These are phyloP conservation scores for Starmerella cellae DNA, from an alignment of 805 yeast genomes.

Conservation along the genomic window DNA sequence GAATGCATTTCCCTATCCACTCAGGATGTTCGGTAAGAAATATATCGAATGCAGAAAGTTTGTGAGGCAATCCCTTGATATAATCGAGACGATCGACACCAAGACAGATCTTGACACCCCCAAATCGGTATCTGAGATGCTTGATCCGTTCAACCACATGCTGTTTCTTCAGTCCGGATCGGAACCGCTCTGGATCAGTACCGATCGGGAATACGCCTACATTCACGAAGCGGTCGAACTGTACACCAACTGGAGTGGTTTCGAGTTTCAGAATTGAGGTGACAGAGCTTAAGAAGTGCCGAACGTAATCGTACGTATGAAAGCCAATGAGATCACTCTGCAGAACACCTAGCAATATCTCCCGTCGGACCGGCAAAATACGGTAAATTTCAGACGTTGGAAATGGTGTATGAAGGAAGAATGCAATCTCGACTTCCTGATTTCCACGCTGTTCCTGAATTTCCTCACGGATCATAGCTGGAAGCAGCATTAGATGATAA, in stretches of 20 bases:
- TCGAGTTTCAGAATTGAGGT: conserved; percentile 68
- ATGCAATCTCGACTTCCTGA: conserved; percentile 65
- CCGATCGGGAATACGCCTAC: conserved; percentile 99
- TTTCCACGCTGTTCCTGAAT: conserved; percentile 32
- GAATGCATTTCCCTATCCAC: conserved; percentile 93
- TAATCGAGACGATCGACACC: conserved; percentile 96
- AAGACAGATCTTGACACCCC: conserved; percentile 72
- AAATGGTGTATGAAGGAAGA: conserved; percentile 94
- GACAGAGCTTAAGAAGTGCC: conserved; percentile 87
- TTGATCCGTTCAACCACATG: conserved; percentile 53
- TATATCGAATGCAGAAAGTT: conserved; percentile 88
- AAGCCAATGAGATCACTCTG: conserved; percentile 92
- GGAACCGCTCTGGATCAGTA: conserved; percentile 84
- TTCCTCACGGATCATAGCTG: conserved; percentile 65
- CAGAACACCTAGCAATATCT: conserved; percentile 79
- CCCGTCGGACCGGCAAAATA: conserved; percentile 87
- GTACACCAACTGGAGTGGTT: conserved; percentile 84
- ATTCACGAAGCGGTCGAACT: conserved; percentile 61
- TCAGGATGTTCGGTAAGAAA: conserved; percentile 88
- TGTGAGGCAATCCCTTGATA: conserved; percentile 96
- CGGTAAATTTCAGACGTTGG: conserved; percentile 95
- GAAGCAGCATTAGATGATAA: conserved; percentile 89
- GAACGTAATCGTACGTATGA: conserved; percentile 97
- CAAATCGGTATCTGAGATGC: conserved; percentile 51
- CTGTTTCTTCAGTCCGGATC: conserved; percentile 56